Conservation (phyloP, 169 alveolate species). For the Eimeria maxima region DNA sequence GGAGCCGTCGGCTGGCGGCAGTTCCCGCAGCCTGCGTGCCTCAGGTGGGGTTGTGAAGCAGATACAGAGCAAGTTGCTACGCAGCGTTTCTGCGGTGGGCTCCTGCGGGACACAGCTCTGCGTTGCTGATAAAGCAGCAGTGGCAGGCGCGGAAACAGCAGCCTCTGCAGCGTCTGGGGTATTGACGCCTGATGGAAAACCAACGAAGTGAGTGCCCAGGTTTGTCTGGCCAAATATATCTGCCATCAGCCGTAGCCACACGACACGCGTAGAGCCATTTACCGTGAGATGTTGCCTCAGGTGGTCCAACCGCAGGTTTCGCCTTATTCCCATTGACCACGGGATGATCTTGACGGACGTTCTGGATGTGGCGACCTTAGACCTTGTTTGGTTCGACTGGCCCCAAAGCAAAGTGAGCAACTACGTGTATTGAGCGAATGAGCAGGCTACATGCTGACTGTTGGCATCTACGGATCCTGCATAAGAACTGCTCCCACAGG, state of each 20-base stretch:
- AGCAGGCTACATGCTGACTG: not conserved
- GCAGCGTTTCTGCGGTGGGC: conserved; percentile 72
- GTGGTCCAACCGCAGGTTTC: conserved; percentile 87
- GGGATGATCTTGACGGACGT: conserved; percentile 98
- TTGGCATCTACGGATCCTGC: not conserved
- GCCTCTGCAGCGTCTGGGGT: conserved; percentile 66
- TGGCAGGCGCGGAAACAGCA: conserved; percentile 59
- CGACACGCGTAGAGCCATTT: not conserved
- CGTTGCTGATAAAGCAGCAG: conserved; percentile 67
- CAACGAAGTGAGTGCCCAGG: conserved; percentile 83
- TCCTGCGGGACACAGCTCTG: conserved; percentile 68
- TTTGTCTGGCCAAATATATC: not conserved
- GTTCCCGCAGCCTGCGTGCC: conserved; percentile 71
- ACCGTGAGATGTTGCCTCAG: conserved; percentile 51
- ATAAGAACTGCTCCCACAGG: not conserved
- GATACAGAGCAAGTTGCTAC: conserved; percentile 58
- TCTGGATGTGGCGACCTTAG: conserved; percentile 98
- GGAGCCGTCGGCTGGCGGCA: conserved; percentile 76
- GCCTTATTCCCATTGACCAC: conserved; percentile 99
- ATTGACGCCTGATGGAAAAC: conserved; percentile 87
- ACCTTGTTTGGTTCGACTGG: conserved; percentile 99
- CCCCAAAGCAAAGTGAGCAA: conserved; percentile 94
- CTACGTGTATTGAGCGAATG: not conserved
- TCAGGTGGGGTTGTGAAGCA: conserved; percentile 74
- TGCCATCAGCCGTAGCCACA: not conserved